These are phyloP conservation scores for Pyrus pyrifolia DNA, from an alignment of 306 rosid genomes.

Conservation along the genomic window DNA sequence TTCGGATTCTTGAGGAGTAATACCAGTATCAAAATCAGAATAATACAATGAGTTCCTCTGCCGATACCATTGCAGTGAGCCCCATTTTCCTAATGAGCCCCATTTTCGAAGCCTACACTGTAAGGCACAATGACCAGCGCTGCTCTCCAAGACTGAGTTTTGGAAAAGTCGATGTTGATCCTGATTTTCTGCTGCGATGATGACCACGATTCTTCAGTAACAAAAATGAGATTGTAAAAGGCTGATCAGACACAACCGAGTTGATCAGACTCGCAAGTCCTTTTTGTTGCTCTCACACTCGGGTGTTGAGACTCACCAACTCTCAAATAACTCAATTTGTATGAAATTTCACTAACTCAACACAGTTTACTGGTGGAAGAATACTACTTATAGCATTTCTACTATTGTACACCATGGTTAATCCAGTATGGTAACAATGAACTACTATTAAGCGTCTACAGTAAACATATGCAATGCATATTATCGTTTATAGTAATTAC, in stretches of 20 bases:
- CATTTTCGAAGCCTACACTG: neutral
- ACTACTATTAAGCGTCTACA: neutral
- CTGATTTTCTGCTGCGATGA: neutral
- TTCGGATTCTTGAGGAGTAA: conserved; percentile 3
- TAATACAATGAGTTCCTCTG: neutral
- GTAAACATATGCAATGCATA: neutral
- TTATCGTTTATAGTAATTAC: neutral
- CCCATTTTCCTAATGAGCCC: neutral
- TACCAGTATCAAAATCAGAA: neutral
- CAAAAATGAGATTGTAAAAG: conserved; percentile 20
- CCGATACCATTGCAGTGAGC: conserved; percentile 28
- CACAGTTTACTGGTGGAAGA: neutral
- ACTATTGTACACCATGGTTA: too few species aligned
- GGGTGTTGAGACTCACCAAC: neutral
- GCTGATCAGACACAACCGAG: neutral
- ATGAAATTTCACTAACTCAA: neutral
- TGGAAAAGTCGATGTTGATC: conserved; percentile 15
- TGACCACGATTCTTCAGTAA: neutral
- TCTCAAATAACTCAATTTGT: neutral
- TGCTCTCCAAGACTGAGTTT: conserved; percentile 16
- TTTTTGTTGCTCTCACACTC: neutral
- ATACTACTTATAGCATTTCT: neutral
- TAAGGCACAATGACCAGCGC: neutral
- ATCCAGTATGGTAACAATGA: too few species aligned
- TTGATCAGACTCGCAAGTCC: neutral